Conservation (phyloP, 352 stramenopile genomes). For the Phytopythium mirpurense region DNA sequence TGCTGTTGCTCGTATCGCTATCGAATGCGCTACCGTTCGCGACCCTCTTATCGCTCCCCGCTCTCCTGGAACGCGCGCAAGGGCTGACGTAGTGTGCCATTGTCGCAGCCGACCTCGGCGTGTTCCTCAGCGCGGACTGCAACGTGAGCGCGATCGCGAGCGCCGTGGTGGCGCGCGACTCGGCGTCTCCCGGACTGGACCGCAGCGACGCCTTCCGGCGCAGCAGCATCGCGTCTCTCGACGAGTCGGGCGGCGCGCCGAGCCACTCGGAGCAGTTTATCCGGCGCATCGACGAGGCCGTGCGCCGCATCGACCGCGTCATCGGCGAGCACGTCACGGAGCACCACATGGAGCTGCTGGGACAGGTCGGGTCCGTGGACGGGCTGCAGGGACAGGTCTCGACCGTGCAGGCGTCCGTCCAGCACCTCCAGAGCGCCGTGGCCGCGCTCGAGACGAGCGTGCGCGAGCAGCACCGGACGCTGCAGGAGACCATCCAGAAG, state of each 20-base stretch:
- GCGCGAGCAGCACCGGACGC: conserved; percentile 44
- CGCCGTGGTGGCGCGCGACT: conserved; percentile 64
- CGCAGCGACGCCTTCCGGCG: conserved; percentile 13
- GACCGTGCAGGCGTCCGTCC: conserved; percentile 49
- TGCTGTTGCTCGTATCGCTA: too few relatives aligned
- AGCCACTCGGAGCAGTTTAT: conserved; percentile 79
- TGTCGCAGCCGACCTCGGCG: conserved; percentile 53
- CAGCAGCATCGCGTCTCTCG: conserved; percentile 13
- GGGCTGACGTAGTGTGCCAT: not conserved
- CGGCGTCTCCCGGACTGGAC: conserved; percentile 14
- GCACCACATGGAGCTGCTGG: conserved; percentile 62
- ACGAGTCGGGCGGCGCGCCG: conserved; percentile 9
- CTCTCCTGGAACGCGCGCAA: not conserved
- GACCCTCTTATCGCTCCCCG: not conserved
- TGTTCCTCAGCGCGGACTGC: conserved; percentile 71
- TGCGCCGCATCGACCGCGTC: conserved; percentile 67
- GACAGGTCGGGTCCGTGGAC: conserved; percentile 75
- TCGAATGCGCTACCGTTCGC: not conserved
- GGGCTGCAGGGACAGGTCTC: conserved; percentile 59
- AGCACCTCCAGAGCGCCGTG: conserved; percentile 58
- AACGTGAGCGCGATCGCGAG: conserved; percentile 78
- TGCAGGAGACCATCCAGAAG: conserved; percentile 61
- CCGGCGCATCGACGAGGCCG: conserved; percentile 52
- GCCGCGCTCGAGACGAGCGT: conserved; percentile 55
- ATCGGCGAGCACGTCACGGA: conserved; percentile 78